Evolutionary conservation across 2,329 filamentous ascomycete species (phyloP), one percentile per base, ranked within the genome.

Genomic region (Calcarisporium arbuscula): DNA sequence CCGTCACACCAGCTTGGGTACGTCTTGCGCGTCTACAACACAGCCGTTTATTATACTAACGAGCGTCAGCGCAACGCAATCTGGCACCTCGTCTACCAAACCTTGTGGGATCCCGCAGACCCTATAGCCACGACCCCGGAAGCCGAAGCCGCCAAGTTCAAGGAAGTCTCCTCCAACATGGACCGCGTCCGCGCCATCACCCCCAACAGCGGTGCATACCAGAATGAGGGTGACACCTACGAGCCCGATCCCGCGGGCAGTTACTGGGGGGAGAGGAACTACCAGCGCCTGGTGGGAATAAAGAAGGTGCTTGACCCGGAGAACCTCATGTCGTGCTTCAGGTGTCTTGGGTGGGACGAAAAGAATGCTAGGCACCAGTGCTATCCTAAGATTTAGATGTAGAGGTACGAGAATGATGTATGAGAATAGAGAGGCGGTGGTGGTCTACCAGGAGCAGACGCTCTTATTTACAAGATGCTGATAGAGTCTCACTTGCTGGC

Each of bases 291-390:
- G 16, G 31, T 59, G 15, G 27, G 26, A 3, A 55, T 74, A 26
- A 76, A 76, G 61, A 45, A 56, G 19, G 61, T 56, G 44, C 70
- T 65, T 42, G 71, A 71, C 46, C 53, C 64, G 7, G 31, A 51
- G 2, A 47, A 51, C 5, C 34, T 74, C 9, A 69, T 67, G 19
- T 30, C 29, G 10, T 41, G 39, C 21, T 41, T 28, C 31, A 32
- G 27, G 15, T 41, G 39, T 50, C 19, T 41, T 16, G 39, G 39
- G 5, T 41, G 30, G 28, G 25, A 32, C 9, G 18, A 26, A n/a
- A 20, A 20, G 10, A 29, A 41, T 26, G 14, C 30, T 6, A 28
- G 33, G 19, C 29, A 32, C 14, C 33, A 27, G 10, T 39, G 37
- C 7, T 39, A 36, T 28, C 33, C 28, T 8, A 28, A 28, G n/a